phyloP scores from a whole-genome alignment of 495 filamentous ascomycete species.

The Penicillium riverlandense region DNA sequence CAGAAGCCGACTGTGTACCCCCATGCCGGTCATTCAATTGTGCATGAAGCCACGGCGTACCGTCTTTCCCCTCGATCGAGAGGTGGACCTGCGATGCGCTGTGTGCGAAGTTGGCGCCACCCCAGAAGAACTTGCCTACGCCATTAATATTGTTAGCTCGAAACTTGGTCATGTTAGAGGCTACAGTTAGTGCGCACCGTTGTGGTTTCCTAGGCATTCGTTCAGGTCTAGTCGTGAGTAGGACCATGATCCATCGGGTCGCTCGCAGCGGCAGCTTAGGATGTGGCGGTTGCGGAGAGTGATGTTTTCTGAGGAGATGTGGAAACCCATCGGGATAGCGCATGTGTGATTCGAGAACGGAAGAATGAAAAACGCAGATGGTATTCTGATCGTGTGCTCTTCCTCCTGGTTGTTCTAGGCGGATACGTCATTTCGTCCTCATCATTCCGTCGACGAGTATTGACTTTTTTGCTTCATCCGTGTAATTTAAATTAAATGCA shows the following conservation, averaged over 20 bases:
- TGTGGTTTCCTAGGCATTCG: slow-evolving; percentile 4
- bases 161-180: background rate
- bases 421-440: background rate
- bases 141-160: background rate
- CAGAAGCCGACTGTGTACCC: slow-evolving; percentile 1
- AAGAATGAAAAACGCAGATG: background rate
- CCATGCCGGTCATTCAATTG: slow-evolving; percentile 2
- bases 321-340: background rate
- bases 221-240: slow-evolving; percentile 6
- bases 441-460: background rate
- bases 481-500: too few relatives aligned
- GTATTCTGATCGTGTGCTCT: background rate
- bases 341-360: background rate
- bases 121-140: slow-evolving; percentile 6
- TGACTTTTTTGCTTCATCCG: background rate
- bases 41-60: slow-evolving; percentile 1
- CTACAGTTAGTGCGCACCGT: background rate
- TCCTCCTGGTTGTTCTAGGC: background rate
- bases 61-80: slow-evolving; percentile 3
- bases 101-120: slow-evolving; percentile 2
- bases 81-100: slow-evolving; percentile 7
- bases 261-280: slow-evolving; percentile 4
- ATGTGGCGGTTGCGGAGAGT: slow-evolving; percentile 2
- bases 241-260: slow-evolving; percentile 2
- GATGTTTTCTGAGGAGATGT: slow-evolving; percentile 4